These are phyloP conservation scores for Aciculoconidium aculeatum DNA, from an alignment of 805 yeast genomes.

Conservation along the genomic window DNA sequence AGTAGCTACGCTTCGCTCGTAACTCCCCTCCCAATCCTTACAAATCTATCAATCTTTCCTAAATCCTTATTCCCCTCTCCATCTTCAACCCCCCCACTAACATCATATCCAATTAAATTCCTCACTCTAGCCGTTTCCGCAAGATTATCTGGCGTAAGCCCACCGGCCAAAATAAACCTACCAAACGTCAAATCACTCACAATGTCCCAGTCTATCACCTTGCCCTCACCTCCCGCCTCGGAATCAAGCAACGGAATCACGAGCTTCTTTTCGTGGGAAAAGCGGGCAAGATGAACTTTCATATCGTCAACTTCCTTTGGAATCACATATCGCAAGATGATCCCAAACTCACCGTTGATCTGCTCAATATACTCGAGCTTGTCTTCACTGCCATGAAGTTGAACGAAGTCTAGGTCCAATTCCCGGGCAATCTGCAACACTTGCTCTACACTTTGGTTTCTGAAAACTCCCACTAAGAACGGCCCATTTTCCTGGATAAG, in stretches of 20 bases:
- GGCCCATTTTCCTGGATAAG: conserved; percentile 47
- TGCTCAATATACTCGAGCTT: conserved; percentile 46
- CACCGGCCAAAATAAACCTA: conserved; percentile 78
- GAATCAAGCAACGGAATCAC: conserved; percentile 70
- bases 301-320: conserved; percentile 48
- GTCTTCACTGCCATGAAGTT: conserved; percentile 68
- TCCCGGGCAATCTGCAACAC: conserved; percentile 41
- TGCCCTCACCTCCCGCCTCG: conserved; percentile 90
- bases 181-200: conserved; percentile 29
- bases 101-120: conserved; percentile 88
- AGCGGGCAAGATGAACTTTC: conserved; percentile 13
- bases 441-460: conserved; percentile 69
- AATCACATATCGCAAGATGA: conserved; percentile 63
- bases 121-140: conserved; percentile 38
- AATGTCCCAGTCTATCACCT: conserved; percentile 62
- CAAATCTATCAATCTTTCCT: conserved; percentile 54
- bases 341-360: conserved; percentile 40
- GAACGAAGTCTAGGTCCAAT: conserved; percentile 68
- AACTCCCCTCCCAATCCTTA: conserved; percentile 38
- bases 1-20: conserved; percentile 1
- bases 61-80: conserved; percentile 68
- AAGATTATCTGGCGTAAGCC: conserved; percentile 74
- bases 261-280: conserved; percentile 28
- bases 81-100: conserved; percentile 87
- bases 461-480: conserved; percentile 80